Conservation (phyloP, 768 basidiomycete species). For the Boletus eberwhitei region DNA sequence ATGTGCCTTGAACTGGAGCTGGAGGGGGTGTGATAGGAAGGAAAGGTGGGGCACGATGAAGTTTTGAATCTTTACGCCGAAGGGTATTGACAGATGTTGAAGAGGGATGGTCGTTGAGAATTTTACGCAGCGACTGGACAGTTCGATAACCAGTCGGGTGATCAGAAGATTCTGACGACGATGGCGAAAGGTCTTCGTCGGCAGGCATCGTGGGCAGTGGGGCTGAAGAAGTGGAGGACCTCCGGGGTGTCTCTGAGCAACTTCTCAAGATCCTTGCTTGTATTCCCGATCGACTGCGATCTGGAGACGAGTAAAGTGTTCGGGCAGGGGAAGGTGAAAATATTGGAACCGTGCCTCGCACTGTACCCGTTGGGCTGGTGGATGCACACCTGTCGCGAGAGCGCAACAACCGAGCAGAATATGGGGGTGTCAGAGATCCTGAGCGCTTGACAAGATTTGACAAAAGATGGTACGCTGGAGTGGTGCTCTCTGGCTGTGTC, state of each 20-base stretch:
- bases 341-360: constrained; percentile 16
- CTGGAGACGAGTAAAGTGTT: constrained; percentile 8
- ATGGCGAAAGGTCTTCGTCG: constrained; percentile 50
- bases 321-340: constrained; percentile 16
- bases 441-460: constrained; percentile 50
- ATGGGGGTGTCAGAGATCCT: constrained; percentile 25
- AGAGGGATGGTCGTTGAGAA: constrained; percentile 52
- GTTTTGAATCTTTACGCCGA: constrained; percentile 10
- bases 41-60: constrained; percentile 23
- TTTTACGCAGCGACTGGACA: constrained; percentile 64
- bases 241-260: constrained; percentile 33
- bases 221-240: constrained; percentile 9
- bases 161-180: constrained; percentile 54
- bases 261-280: constrained; percentile 16
- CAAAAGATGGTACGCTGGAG: constrained; percentile 61
- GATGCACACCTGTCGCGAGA: constrained; percentile 35
- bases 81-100: constrained; percentile 24
- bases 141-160: constrained; percentile 55
- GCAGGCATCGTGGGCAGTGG: constrained; percentile 52
- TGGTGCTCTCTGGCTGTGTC: constrained; percentile 40
- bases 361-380: constrained; percentile 27
- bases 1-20: constrained; percentile 55
- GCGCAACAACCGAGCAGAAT: constrained; percentile 30
- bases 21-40: constrained; percentile 46
- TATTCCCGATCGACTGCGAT: constrained; percentile 9